Evolutionary conservation across 2,329 filamentous ascomycete genomes (phyloP).

Genomic region (Salinomyces thailandicus): DNA sequence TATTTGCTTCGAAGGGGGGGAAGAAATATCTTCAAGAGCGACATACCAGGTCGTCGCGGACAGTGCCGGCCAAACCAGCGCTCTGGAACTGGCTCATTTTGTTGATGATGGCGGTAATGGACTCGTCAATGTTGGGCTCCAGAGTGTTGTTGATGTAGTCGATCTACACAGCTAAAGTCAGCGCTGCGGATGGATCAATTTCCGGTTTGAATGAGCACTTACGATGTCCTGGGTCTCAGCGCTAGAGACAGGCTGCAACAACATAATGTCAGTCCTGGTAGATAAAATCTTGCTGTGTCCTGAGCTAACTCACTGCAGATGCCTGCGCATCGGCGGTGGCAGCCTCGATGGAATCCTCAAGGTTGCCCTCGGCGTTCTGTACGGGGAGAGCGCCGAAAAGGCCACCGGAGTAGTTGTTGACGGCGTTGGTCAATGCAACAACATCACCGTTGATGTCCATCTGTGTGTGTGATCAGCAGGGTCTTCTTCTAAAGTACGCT

Average conservation of each 20-base stretch:
- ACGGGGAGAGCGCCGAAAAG: constrained; percentile 9
- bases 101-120: constrained; percentile 9
- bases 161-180: constrained; percentile 1
- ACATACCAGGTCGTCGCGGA: constrained; percentile 8
- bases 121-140: constrained; percentile 9
- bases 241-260: constrained; percentile 5
- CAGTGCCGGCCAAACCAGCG: constrained; percentile 8
- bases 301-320: constrained; percentile 1
- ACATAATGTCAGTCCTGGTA: neutral
- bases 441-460: constrained; percentile 12
- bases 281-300: neutral
- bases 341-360: constrained; percentile 12
- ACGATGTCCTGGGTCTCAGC: constrained; percentile 11
- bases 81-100: constrained; percentile 11
- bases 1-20: too few relatives aligned
- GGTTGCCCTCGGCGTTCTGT: constrained; percentile 7
- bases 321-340: constrained; percentile 10
- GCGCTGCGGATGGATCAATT: neutral
- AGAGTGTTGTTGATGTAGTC: constrained; percentile 15
- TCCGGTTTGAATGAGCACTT: neutral
- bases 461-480: neutral
- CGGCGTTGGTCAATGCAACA: constrained; percentile 7
- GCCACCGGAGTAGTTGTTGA: constrained; percentile 12
- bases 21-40: too few relatives aligned
- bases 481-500: neutral